Evolutionary conservation across 2,329 filamentous ascomycete species (phyloP).

Genomic region (Pezicula radicicola): DNA sequence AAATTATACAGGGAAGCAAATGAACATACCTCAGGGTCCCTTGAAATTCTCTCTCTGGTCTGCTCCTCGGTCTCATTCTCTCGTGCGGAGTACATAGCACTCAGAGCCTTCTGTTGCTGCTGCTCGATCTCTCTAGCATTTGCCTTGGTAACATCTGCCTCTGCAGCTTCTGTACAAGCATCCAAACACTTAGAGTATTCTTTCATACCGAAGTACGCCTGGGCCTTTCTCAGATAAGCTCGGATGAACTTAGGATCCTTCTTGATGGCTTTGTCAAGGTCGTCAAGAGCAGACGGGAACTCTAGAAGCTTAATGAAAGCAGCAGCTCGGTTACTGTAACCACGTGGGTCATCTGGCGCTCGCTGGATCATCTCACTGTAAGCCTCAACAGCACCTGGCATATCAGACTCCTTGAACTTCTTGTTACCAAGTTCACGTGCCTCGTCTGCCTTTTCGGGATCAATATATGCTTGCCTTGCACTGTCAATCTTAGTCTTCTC

Average conservation of each 20-base stretch:
- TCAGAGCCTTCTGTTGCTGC: slow-evolving; percentile 88
- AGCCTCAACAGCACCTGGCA: slow-evolving; percentile 89
- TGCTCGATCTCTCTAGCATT: slow-evolving; percentile 90
- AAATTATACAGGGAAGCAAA: not conserved
- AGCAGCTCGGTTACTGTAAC: slow-evolving; percentile 95
- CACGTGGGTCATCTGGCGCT: slow-evolving; percentile 85
- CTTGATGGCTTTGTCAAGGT: slow-evolving; percentile 90
- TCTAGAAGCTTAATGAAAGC: slow-evolving; percentile 96
- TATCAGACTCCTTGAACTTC: slow-evolving; percentile 96
- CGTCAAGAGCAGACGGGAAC: slow-evolving; percentile 88
- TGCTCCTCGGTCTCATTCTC: slow-evolving; percentile 96
- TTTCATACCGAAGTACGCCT: slow-evolving; percentile 95
- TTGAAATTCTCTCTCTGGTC: slow-evolving; percentile 85
- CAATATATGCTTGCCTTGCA: slow-evolving; percentile 78
- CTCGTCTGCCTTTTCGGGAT: slow-evolving; percentile 90
- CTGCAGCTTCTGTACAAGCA: slow-evolving; percentile 75
- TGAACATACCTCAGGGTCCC: slow-evolving; percentile 78
- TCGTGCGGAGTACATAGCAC: slow-evolving; percentile 84
- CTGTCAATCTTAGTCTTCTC: slow-evolving; percentile 82
- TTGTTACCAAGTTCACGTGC: slow-evolving; percentile 91
- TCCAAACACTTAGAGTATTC: slow-evolving; percentile 96
- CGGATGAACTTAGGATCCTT: slow-evolving; percentile 90
- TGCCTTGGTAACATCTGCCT: slow-evolving; percentile 72
- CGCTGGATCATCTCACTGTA: slow-evolving; percentile 98
- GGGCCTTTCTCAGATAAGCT: slow-evolving; percentile 93